These are phyloP conservation scores for Delitschia confertaspora DNA, from an alignment of 495 filamentous ascomycete species.

Conservation along the genomic window DNA sequence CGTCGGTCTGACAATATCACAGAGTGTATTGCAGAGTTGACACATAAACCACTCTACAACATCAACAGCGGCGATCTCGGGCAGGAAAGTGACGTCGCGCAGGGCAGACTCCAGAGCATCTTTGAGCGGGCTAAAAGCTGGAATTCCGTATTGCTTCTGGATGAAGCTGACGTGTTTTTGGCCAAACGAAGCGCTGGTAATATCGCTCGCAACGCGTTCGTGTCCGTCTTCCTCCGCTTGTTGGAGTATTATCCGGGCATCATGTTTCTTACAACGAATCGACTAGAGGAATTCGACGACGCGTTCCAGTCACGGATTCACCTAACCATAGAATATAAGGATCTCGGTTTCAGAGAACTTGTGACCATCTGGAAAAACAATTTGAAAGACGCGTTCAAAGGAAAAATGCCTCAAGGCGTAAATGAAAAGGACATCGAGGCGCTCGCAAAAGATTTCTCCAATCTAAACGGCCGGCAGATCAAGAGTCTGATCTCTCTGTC, in stretches of 20 bases:
- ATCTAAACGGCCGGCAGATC: too few relatives aligned
- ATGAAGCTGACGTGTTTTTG: constrained; percentile 74
- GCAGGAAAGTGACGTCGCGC: neutral
- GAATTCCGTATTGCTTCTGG: constrained; percentile 54
- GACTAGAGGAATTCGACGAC: constrained; percentile 25
- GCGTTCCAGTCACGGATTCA: too few relatives aligned
- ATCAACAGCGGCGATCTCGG: constrained; percentile 2
- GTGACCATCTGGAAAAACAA: too few relatives aligned
- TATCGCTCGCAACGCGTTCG: constrained; percentile 67
- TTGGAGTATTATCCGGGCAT: constrained; percentile 40
- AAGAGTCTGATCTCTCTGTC: too few relatives aligned
- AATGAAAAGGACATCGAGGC: too few relatives aligned
- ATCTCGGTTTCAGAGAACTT: too few relatives aligned
- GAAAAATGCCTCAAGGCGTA: too few relatives aligned
- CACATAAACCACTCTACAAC: constrained; percentile 2
- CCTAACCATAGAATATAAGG: too few relatives aligned
- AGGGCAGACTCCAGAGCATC: neutral
- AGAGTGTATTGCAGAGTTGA: constrained; percentile 1
- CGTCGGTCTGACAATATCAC: neutral
- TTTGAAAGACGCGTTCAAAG: too few relatives aligned
- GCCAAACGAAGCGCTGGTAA: constrained; percentile 63
- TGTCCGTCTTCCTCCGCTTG: constrained; percentile 63
- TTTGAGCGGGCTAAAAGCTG: neutral
- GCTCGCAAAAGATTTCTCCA: too few relatives aligned
- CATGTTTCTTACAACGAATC: constrained; percentile 16